A percentile compares a stretch with the other conserved stretches of the same genome.
Evolutionary conservation across 202 grass and related monocot species (phyloP).

Genomic region (Dendrocalamus latiflorus): DNA sequence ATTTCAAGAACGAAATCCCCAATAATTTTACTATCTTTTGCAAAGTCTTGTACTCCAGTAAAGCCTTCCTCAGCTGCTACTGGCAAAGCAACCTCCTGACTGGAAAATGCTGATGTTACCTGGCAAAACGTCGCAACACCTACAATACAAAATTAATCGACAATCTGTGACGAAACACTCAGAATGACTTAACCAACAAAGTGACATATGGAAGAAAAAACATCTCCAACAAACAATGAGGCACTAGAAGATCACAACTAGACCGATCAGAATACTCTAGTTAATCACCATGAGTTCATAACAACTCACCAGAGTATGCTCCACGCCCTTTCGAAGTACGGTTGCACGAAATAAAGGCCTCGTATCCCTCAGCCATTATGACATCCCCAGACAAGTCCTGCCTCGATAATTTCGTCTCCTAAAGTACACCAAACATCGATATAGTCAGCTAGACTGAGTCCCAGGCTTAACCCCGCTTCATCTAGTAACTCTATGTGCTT

Average conservation of each 20-base stretch:
- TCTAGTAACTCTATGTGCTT: not conserved
- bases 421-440: not conserved
- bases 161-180: not conserved
- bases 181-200: not conserved
- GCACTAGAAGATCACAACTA: not conserved
- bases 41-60: constrained; percentile 55
- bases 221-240: not conserved
- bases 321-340: constrained; percentile 58
- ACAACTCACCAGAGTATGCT: constrained; percentile 66
- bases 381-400: constrained; percentile 79
- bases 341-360: constrained; percentile 88
- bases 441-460: not conserved
- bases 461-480: not conserved
- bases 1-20: constrained; percentile 46
- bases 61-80: constrained; percentile 85
- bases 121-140: constrained; percentile 92
- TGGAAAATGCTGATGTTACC: constrained; percentile 82
- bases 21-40: constrained; percentile 40
- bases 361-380: constrained; percentile 79
- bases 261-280: not conserved
- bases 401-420: constrained; percentile 93
- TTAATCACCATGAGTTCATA: not conserved
- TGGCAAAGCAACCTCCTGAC: constrained; percentile 70
- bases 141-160: constrained; percentile 22
- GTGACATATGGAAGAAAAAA: not conserved